These are phyloP conservation scores for Pleurotus ostreatus DNA, from an alignment of 768 basidiomycete genomes.

Conservation along the genomic window DNA sequence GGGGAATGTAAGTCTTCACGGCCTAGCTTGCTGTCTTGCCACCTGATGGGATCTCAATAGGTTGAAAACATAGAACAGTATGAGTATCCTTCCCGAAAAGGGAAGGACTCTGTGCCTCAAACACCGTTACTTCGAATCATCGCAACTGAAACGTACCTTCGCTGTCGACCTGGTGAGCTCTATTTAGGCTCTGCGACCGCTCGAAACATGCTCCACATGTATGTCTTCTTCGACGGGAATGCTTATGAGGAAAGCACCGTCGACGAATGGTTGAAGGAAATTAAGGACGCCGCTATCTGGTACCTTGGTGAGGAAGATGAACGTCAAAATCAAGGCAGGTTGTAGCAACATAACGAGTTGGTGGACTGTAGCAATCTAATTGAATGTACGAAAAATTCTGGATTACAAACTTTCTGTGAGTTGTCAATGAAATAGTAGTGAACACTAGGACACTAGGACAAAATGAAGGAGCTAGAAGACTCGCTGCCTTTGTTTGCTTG, in stretches of 20 bases:
- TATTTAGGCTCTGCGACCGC: constrained; percentile 22
- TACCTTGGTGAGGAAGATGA: constrained; percentile 20
- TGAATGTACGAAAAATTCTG: too few relatives aligned
- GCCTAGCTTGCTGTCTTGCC: not conserved
- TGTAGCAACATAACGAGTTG: too few relatives aligned
- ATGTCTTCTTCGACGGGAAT: constrained; percentile 19
- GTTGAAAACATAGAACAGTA: constrained; percentile 7
- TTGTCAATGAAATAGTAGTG: too few relatives aligned
- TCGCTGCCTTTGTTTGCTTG: too few relatives aligned
- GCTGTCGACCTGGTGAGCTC: constrained; percentile 25
- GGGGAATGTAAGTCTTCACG: not conserved
- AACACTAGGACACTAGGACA: too few relatives aligned
- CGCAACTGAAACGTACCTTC: constrained; percentile 13
- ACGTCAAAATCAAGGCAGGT: not conserved
- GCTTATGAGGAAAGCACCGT: not conserved
- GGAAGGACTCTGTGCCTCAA: not conserved
- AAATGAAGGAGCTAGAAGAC: too few relatives aligned
- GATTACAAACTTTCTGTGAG: too few relatives aligned
- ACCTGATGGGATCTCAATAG: not conserved
- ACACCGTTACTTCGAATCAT: constrained; percentile 5
- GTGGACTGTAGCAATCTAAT: too few relatives aligned
- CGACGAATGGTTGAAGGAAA: constrained; percentile 8
- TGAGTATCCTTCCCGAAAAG: not conserved
- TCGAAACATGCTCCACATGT: constrained; percentile 6
- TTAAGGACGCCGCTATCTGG: constrained; percentile 20